A percentile compares a stretch with the other conserved stretches of the same genome.
These are phyloP conservation scores for Neoboletus subvelutipes DNA, from an alignment of 768 basidiomycete species.

Conservation along the genomic window DNA sequence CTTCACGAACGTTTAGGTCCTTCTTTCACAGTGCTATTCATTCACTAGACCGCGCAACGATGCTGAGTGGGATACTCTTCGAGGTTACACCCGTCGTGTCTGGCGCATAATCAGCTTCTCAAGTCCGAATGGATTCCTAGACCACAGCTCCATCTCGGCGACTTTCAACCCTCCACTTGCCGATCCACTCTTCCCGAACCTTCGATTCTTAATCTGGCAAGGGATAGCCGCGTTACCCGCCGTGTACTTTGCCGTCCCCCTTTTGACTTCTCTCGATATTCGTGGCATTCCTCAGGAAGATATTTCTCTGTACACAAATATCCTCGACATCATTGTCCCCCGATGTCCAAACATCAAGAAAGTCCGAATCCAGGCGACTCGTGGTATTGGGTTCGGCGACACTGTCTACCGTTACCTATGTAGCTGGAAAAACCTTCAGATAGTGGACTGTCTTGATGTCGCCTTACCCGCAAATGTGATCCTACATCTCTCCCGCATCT, in stretches of 20 bases:
- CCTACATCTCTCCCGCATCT: neutral
- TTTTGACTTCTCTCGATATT: neutral
- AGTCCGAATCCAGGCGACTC: neutral
- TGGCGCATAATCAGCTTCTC: neutral
- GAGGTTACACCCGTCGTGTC: slow-evolving; percentile 2
- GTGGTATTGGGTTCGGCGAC: neutral
- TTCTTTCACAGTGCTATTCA: neutral
- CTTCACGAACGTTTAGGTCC: neutral
- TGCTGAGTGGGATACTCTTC: slow-evolving; percentile 7
- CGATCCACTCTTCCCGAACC: neutral
- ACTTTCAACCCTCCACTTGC: too few relatives aligned
- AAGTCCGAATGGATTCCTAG: neutral
- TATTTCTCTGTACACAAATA: neutral
- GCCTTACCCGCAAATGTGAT: neutral
- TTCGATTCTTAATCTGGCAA: slow-evolving; percentile 7
- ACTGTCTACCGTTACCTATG: neutral
- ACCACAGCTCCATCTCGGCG: neutral
- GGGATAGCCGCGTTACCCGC: neutral
- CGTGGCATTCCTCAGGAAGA: neutral
- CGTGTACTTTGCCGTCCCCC: neutral
- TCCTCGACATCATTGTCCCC: slow-evolving; percentile 1
- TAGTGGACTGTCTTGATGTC: neutral
- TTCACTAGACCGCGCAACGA: neutral
- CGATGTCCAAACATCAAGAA: slow-evolving; percentile 6
- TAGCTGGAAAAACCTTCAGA: neutral